Base-by-base conservation (phyloP, 2,329 filamentous ascomycete genomes). In the Coleophoma cylindrospora region DNA sequence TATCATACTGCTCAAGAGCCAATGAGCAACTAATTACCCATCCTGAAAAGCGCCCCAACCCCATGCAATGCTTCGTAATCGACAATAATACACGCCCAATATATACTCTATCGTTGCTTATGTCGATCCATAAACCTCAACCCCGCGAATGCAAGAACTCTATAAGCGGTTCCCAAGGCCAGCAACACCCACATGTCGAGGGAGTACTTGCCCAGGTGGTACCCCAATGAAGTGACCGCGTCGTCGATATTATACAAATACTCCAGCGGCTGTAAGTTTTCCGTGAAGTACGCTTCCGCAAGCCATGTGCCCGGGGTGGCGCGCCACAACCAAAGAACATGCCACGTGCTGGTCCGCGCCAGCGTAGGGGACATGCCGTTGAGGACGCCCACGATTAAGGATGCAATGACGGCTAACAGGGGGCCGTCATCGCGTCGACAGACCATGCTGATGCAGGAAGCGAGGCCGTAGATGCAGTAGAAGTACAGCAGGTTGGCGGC, bases 391-490 rank as follows among this genome's bases (percentile, higher is more conserved):
- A 78, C 71, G 54, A 83, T 73, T 4, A 83, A 64, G 27, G 69
- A 70, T 33, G 74, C 64, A 69, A 83, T 77, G 10, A 79, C 77
- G 1, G 79, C 76, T 7, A 81, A 63, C 0, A 83, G 64, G 0
- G 79, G 79, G 0, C 77, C 79, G 52, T 82, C 76, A 61, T 83
- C 78, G 8, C 79, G 66, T 17, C 74, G 71, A 19, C 74, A 71
- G 1, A 81, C 57, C 75, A 82, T 80, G 50, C 72, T 76, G 14
- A 81, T 62, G 32, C 69, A 65, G 34, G 70, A 75, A 0, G 79
- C 73, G 7, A 82, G 68, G 0, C 79, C 77, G 59, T 81, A 82
- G 46, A 82, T 76, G 57, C 74, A 75, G 65, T 75, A 83, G 57
- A 80, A 81, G 63, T 81, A 82, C 10, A 74, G 53, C 43, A 81